phyloP scores from a whole-genome alignment of 352 stramenopile species.

The Globisporangium lucens region DNA sequence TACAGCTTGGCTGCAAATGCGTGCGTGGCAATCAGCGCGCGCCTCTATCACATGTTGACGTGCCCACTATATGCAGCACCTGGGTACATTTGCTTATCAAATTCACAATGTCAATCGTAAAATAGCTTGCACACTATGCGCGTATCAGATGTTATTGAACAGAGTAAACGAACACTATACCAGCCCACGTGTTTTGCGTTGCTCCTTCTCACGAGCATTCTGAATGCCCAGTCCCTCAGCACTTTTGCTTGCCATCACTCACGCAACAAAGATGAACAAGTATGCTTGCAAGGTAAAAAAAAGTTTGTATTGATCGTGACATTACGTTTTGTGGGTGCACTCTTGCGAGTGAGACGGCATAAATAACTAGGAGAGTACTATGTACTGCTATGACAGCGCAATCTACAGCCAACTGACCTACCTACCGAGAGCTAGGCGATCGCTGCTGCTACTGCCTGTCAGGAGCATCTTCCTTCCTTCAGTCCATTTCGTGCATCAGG shows the following conservation, averaged over 20 bases:
- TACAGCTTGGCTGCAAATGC: background rate
- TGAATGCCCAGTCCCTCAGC: too few species aligned
- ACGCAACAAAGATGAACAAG: background rate
- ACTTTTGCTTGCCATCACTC: background rate
- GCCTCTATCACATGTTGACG: background rate
- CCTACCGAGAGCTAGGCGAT: background rate
- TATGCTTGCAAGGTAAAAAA: background rate
- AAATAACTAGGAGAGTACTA: conserved; percentile 5
- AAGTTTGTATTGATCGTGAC: background rate
- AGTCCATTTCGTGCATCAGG: conserved; percentile 70
- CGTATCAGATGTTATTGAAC: background rate
- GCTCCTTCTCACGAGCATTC: background rate
- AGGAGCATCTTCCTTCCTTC: conserved; percentile 14
- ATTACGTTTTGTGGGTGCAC: conserved; percentile 6
- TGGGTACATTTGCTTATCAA: background rate
- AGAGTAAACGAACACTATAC: background rate
- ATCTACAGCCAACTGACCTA: background rate
- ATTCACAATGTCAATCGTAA: background rate
- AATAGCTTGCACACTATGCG: background rate
- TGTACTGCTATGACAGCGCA: background rate
- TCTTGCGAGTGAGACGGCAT: conserved; percentile 8
- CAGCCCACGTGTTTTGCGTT: background rate
- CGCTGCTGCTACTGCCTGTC: background rate
- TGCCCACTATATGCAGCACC: background rate
- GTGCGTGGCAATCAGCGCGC: background rate